These are phyloP conservation scores for Clavulina sp. DNA, from an alignment of 768 basidiomycete species.

Conservation along the genomic window DNA sequence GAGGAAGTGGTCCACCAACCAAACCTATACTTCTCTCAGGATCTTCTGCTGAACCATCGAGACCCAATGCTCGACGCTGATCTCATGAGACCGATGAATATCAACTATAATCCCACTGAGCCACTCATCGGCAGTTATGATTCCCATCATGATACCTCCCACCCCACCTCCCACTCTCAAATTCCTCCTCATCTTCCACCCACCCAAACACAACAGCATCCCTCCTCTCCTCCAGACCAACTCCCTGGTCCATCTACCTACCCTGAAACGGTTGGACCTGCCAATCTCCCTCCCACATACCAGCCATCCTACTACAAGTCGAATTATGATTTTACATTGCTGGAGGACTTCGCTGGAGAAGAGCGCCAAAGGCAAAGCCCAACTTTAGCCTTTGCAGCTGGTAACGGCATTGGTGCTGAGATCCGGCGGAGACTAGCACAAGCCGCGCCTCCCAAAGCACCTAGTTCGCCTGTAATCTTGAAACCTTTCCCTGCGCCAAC, in stretches of 20 bases:
- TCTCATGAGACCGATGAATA: background rate
- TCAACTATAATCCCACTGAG: background rate
- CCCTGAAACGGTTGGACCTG: background rate
- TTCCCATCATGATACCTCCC: background rate
- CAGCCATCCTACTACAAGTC: conserved; percentile 36
- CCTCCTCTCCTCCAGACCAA: background rate
- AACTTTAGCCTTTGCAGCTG: conserved; percentile 33
- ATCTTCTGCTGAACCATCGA: conserved; percentile 1
- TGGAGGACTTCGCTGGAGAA: conserved; percentile 59
- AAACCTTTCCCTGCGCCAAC: no score
- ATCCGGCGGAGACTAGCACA: conserved; percentile 1
- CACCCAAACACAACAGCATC: background rate
- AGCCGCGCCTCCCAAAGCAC: conserved; percentile 4
- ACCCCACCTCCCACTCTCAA: background rate
- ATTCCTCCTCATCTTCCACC: background rate
- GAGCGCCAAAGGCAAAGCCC: conserved; percentile 37
- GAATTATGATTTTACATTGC: conserved; percentile 50
- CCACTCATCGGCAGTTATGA: background rate
- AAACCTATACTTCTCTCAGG: background rate
- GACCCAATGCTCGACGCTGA: conserved; percentile 2
- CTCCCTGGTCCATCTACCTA: background rate
- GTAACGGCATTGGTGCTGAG: background rate
- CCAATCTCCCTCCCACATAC: conserved; percentile 42
- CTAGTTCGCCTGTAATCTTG: background rate
- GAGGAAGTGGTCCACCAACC: conserved; percentile 17